Evolutionary conservation across 2,329 filamentous ascomycete species (phyloP).

Genomic region (Botryotinia convoluta): DNA sequence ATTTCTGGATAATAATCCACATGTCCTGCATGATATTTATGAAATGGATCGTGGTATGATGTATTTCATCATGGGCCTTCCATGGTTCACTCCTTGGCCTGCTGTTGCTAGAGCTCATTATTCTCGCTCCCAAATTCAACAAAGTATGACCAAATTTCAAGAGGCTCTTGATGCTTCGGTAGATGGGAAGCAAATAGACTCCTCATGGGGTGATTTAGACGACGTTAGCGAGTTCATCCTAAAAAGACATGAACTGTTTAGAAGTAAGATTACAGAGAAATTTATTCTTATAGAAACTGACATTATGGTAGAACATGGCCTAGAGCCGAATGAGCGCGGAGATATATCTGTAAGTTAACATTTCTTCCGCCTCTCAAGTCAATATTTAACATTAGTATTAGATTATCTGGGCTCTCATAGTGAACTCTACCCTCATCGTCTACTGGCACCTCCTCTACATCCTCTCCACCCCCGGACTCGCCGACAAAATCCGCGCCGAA

Average conservation of each 20-base stretch:
- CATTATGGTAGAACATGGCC: slow-evolving; percentile 6
- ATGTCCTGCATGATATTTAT: slow-evolving; percentile 54
- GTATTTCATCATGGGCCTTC: slow-evolving; percentile 52
- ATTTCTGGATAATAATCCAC: slow-evolving; percentile 50
- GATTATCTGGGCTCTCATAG: slow-evolving; percentile 54
- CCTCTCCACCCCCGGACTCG: slow-evolving; percentile 42
- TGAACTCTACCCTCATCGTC: slow-evolving; percentile 50
- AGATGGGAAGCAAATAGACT: slow-evolving; percentile 42
- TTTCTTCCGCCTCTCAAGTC: not conserved
- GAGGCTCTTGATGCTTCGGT: slow-evolving; percentile 44
- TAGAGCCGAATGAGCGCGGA: slow-evolving; percentile 37
- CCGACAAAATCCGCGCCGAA: slow-evolving; percentile 46
- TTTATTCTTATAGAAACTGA: slow-evolving; percentile 22
- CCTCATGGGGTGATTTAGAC: slow-evolving; percentile 47
- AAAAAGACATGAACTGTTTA: slow-evolving; percentile 43
- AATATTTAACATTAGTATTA: slow-evolving; percentile 14
- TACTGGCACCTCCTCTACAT: slow-evolving; percentile 52
- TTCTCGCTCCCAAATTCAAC: slow-evolving; percentile 44
- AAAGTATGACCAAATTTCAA: slow-evolving; percentile 44
- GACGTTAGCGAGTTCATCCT: slow-evolving; percentile 48
- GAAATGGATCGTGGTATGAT: slow-evolving; percentile 53
- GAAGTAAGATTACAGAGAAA: slow-evolving; percentile 35
- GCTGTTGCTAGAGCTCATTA: slow-evolving; percentile 48
- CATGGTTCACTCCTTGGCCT: slow-evolving; percentile 54
- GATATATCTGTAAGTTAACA: slow-evolving; percentile 43